Percentiles rank a stretch among this genome's conserved stretches.
These are phyloP conservation scores for Sporothrix pseudoabietina DNA, from an alignment of 2,329 filamentous ascomycete species.

Conservation along the genomic window DNA sequence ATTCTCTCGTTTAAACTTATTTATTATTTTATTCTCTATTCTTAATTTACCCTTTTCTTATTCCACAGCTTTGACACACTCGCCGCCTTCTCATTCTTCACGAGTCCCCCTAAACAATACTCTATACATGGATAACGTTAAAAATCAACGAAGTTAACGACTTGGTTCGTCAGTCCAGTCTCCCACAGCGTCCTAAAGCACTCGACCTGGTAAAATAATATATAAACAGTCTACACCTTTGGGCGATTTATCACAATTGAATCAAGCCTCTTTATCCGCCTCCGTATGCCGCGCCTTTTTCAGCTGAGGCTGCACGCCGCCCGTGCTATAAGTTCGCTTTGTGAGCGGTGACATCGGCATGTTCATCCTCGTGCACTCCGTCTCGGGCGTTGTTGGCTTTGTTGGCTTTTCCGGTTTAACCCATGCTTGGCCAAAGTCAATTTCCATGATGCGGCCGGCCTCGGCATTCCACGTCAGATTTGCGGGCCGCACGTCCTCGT, in stretches of 20 bases:
- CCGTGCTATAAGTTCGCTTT: constrained; percentile 5
- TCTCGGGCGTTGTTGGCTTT: constrained; percentile 1
- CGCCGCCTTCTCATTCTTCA: too few species aligned
- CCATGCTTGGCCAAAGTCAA: constrained; percentile 27
- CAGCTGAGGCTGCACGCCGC: constrained; percentile 3
- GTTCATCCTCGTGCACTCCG: constrained; percentile 11
- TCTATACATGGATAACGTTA: too few species aligned
- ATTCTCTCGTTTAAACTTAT: too few species aligned
- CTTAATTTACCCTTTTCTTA: too few species aligned
- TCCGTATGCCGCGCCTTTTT: constrained; percentile 3
- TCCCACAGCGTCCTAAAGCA: too few species aligned
- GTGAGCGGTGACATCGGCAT: constrained; percentile 4
- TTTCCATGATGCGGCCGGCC: constrained; percentile 14
- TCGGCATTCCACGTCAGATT: constrained; percentile 28
- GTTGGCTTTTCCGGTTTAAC: neutral
- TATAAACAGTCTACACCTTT: neutral
- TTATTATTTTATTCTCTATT: too few species aligned
- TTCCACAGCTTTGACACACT: too few species aligned
- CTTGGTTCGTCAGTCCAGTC: too few species aligned
- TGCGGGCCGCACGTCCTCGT: constrained; percentile 16
- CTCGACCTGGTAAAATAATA: neutral
- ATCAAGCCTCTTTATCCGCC: neutral
- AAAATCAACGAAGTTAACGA: too few species aligned
- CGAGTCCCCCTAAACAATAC: too few species aligned
- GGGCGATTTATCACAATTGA: neutral